These are phyloP conservation scores for Eutypella sp. DNA, from an alignment of 2,329 filamentous ascomycete genomes.

Conservation along the genomic window DNA sequence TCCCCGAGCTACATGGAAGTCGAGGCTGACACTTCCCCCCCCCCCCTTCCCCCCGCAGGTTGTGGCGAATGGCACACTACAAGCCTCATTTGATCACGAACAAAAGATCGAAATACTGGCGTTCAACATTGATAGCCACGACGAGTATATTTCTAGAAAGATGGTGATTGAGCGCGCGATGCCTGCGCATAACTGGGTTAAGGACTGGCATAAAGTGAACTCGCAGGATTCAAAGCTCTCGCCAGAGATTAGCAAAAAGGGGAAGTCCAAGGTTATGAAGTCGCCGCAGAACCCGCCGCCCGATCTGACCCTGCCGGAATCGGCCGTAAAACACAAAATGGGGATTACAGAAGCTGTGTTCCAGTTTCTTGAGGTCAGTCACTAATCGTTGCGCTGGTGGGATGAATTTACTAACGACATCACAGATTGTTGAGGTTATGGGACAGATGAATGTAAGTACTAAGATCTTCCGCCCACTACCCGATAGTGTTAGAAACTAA, in stretches of 20 bases:
- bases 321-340: constrained; percentile 50
- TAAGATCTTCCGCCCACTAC: too few relatives aligned
- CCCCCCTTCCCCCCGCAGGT: too few relatives aligned
- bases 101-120: constrained; percentile 83
- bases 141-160: constrained; percentile 76
- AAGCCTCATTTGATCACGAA: constrained; percentile 71
- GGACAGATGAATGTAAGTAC: constrained; percentile 55
- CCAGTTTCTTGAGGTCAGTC: constrained; percentile 59
- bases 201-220: constrained; percentile 60
- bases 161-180: constrained; percentile 57
- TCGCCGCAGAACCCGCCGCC: constrained; percentile 55
- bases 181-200: constrained; percentile 59
- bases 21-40: too few relatives aligned
- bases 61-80: constrained; percentile 70
- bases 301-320: constrained; percentile 56
- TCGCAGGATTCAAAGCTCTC: constrained; percentile 52
- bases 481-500: too few relatives aligned
- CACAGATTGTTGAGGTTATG: constrained; percentile 60
- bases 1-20: too few relatives aligned
- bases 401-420: constrained; percentile 18
- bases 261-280: constrained; percentile 54
- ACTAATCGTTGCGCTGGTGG: not conserved
- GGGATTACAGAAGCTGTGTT: constrained; percentile 58
- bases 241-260: constrained; percentile 64
- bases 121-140: constrained; percentile 69